Evolutionary conservation across 345 rosid genomes (phyloP).

Genomic region (Eucalyptus sideroxylon): DNA sequence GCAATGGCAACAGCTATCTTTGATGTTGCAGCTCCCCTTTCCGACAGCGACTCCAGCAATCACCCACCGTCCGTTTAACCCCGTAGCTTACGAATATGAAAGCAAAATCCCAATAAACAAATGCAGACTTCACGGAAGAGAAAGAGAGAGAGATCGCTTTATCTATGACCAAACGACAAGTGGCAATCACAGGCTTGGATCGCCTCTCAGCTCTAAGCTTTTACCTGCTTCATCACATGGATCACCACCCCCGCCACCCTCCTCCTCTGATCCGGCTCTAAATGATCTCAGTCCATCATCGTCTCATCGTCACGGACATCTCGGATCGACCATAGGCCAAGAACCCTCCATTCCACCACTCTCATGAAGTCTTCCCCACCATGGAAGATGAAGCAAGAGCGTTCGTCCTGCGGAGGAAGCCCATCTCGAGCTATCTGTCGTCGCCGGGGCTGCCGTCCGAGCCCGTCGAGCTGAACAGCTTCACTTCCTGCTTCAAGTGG

Average conservation of each 20-base stretch:
- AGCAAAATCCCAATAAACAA: not conserved
- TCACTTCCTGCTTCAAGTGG: slow-evolving; percentile 33
- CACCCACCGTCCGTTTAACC: not conserved
- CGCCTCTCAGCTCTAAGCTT: not conserved
- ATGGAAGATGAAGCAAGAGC: slow-evolving; percentile 23
- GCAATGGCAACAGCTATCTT: not conserved
- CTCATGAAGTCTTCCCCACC: not conserved
- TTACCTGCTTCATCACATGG: not conserved
- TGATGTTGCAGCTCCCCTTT: not conserved
- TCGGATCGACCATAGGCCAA: not conserved
- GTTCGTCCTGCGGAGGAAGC: not conserved
- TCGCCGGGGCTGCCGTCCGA: not conserved
- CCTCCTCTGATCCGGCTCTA: not conserved
- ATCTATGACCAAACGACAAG: not conserved
- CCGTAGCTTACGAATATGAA: not conserved
- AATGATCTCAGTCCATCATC: not conserved
- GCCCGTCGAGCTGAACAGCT: slow-evolving; percentile 14
- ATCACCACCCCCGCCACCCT: not conserved
- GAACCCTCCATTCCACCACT: not conserved
- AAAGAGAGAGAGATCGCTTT: not conserved
- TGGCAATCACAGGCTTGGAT: not conserved
- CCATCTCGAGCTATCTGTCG: not conserved
- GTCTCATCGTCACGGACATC: not conserved
- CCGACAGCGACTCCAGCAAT: not conserved
- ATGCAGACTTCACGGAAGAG: not conserved